These are phyloP conservation scores for Lactarius pseudohatsudake DNA, from an alignment of 768 basidiomycete genomes.

Conservation along the genomic window DNA sequence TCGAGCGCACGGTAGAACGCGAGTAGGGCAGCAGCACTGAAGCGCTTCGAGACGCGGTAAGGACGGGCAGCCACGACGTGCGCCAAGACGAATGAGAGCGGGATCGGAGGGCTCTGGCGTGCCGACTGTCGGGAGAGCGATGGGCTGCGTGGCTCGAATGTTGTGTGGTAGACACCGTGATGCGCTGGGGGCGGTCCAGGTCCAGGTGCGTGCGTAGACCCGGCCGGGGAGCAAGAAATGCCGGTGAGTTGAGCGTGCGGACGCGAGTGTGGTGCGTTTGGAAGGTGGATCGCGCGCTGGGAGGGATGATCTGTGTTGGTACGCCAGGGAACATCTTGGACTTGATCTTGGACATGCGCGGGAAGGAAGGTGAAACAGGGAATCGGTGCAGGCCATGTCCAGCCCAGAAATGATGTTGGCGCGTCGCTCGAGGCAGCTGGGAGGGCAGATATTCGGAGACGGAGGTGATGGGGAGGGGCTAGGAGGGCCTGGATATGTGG, in stretches of 20 bases:
- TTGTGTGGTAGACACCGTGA: no score
- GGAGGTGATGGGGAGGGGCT: conserved; percentile 23
- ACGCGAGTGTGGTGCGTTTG: background rate
- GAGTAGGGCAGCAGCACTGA: no score
- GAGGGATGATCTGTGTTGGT: background rate
- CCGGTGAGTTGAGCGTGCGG: conserved; percentile 20
- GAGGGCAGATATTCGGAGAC: conserved; percentile 30
- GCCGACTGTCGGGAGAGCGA: conserved; percentile 2
- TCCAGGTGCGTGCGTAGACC: no score
- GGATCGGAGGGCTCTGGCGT: conserved; percentile 17
- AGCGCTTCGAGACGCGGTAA: no score
- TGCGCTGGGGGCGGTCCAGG: no score
- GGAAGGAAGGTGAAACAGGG: background rate
- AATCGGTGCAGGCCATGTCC: background rate
- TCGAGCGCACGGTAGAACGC: no score
- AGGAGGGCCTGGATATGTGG: no score
- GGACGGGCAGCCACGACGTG: no score
- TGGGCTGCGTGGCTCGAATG: no score
- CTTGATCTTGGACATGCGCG: background rate
- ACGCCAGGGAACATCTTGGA: no score
- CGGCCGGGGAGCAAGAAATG: conserved; percentile 9
- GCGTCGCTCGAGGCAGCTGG: conserved; percentile 29
- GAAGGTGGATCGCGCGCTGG: background rate
- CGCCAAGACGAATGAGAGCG: background rate
- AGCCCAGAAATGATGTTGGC: conserved; percentile 9